Evolutionary conservation across 2,329 filamentous ascomycete species (phyloP).

Genomic region (Clathrospora elynae): DNA sequence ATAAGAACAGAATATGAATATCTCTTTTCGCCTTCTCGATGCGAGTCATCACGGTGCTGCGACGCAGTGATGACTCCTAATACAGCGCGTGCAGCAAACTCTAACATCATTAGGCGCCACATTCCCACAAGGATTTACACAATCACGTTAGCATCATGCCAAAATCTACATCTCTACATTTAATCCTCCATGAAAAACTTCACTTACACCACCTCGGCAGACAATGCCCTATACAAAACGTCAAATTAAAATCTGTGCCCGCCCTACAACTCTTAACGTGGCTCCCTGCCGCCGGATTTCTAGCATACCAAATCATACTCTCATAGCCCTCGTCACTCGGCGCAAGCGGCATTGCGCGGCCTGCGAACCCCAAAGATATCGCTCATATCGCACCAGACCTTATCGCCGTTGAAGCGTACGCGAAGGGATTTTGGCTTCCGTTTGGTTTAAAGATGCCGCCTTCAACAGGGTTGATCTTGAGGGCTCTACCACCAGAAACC

Average conservation of each 20-base stretch:
- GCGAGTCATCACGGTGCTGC: slow-evolving; percentile 23
- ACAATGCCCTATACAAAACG: slow-evolving; percentile 36
- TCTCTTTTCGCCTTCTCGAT: too few species aligned
- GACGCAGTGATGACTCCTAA: slow-evolving; percentile 37
- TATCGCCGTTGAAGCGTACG: slow-evolving; percentile 32
- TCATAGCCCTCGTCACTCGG: slow-evolving; percentile 31
- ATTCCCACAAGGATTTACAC: slow-evolving; percentile 27
- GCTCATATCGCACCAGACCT: slow-evolving; percentile 39
- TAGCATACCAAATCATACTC: slow-evolving; percentile 31
- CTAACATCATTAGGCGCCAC: slow-evolving; percentile 25
- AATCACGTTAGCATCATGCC: background rate
- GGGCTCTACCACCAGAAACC: slow-evolving; percentile 27
- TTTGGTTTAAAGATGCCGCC: slow-evolving; percentile 36
- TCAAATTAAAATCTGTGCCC: slow-evolving; percentile 31
- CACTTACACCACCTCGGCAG: slow-evolving; percentile 41
- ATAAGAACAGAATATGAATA: too few species aligned
- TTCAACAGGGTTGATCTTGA: slow-evolving; percentile 29
- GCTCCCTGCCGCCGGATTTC: slow-evolving; percentile 32
- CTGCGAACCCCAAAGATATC: slow-evolving; percentile 35
- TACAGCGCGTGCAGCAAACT: slow-evolving; percentile 36
- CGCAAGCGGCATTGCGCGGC: slow-evolving; percentile 30
- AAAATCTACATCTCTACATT: background rate
- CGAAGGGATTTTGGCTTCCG: slow-evolving; percentile 37
- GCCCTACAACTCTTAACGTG: slow-evolving; percentile 30
- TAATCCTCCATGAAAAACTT: too few species aligned